Evolutionary conservation across 2,329 filamentous ascomycete genomes (phyloP).

Genomic region (Ceratocystis harringtonii): DNA sequence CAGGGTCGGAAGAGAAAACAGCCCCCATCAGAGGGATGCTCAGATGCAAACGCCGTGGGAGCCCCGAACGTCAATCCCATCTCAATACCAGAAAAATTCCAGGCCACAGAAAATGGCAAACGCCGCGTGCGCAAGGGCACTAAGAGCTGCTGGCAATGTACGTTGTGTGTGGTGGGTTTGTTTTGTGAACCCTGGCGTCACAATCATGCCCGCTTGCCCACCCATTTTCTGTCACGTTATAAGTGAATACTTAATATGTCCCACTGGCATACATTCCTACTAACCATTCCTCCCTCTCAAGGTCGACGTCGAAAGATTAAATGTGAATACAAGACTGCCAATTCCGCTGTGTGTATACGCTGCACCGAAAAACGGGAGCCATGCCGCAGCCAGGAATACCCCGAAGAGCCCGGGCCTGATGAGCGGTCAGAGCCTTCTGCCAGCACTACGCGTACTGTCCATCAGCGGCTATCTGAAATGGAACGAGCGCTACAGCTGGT

Average conservation of each 20-base stretch:
- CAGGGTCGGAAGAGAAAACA: constrained; percentile 14
- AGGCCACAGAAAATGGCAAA: constrained; percentile 13
- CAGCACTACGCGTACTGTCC: constrained; percentile 6
- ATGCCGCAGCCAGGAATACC: constrained; percentile 36
- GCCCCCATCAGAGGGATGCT: constrained; percentile 5
- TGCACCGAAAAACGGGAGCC: constrained; percentile 31
- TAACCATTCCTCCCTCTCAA: constrained; percentile 12
- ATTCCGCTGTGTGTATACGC: constrained; percentile 30
- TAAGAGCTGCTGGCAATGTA: constrained; percentile 45
- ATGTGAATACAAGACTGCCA: constrained; percentile 32
- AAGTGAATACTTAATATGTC: too few relatives aligned
- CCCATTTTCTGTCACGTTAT: too few relatives aligned
- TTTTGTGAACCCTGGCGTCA: neutral
- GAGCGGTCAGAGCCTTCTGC: constrained; percentile 12
- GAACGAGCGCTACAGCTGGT: constrained; percentile 13
- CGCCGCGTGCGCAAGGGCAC: constrained; percentile 37
- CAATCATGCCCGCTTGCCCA: too few relatives aligned
- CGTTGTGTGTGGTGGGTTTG: constrained; percentile 20
- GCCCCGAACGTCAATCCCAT: neutral
- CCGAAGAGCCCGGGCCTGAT: constrained; percentile 22
- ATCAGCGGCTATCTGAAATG: constrained; percentile 15
- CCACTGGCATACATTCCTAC: neutral
- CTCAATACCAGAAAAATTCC: neutral
- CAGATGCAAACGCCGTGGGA: neutral
- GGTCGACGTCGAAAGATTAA: constrained; percentile 35